Percentiles rank a stretch among this genome's conserved stretches.
Evolutionary conservation across 1,139 yeast species (phyloP).

Genomic region (Arxiozyma telluris): DNA sequence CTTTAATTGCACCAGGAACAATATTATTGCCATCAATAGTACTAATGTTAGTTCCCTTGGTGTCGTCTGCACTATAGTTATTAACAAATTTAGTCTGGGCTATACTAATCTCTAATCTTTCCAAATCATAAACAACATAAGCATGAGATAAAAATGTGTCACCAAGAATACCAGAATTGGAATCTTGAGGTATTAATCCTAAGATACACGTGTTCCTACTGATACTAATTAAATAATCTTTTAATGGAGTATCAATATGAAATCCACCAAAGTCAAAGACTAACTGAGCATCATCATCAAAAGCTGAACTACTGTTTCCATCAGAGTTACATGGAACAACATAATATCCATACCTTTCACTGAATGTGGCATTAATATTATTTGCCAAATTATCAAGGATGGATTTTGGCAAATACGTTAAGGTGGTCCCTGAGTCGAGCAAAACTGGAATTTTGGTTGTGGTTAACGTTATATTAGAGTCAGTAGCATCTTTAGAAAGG

Average conservation of each 20-base stretch:
- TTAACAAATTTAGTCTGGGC: slow-evolving; percentile 48
- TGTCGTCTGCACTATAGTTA: slow-evolving; percentile 5
- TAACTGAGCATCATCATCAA: slow-evolving; percentile 21
- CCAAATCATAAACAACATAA: slow-evolving; percentile 72
- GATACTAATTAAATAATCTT: slow-evolving; percentile 31
- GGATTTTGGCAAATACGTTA: slow-evolving; percentile 35
- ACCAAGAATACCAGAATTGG: slow-evolving; percentile 44
- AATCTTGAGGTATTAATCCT: slow-evolving; percentile 31
- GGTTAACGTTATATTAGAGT: slow-evolving; percentile 21
- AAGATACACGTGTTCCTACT: slow-evolving; percentile 32
- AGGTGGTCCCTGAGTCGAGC: slow-evolving; percentile 45
- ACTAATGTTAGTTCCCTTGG: slow-evolving; percentile 36
- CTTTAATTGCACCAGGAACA: slow-evolving; percentile 42
- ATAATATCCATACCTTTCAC: slow-evolving; percentile 31
- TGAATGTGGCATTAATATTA: slow-evolving; percentile 34
- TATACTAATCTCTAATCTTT: slow-evolving; percentile 50
- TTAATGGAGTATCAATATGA: slow-evolving; percentile 40
- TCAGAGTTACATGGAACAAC: slow-evolving; percentile 9
- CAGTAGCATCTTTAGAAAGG: slow-evolving; percentile 17
- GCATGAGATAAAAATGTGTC: slow-evolving; percentile 67
- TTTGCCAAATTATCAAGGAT: slow-evolving; percentile 28
- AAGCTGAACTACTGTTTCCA: slow-evolving; percentile 9
- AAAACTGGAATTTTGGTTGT: slow-evolving; percentile 32
- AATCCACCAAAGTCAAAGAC: slow-evolving; percentile 47
- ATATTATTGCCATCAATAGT: slow-evolving; percentile 31